A percentile compares a stretch with the other conserved stretches of the same genome.
Evolutionary conservation across 163 green algal genomes (phyloP).

Genomic region (Trebouxiophyceae sp.): DNA sequence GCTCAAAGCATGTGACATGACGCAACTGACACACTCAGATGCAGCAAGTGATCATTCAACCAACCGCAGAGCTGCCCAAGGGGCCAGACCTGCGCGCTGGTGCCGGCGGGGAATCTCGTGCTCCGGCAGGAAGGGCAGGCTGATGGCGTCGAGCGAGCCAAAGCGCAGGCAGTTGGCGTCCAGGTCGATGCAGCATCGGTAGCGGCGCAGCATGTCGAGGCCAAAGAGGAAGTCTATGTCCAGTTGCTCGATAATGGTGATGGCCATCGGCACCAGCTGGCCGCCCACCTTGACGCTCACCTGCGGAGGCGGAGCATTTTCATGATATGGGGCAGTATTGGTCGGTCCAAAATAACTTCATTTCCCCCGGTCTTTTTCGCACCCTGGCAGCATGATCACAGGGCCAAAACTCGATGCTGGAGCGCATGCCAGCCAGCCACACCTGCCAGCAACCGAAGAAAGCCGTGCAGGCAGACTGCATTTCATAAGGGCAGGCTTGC

Average conservation of each 20-base stretch:
- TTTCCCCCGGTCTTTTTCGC: too few species aligned
- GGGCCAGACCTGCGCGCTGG: background rate
- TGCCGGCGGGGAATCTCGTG: slow-evolving; percentile 26
- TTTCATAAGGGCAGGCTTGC: too few species aligned
- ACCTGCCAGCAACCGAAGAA: too few species aligned
- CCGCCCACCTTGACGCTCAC: slow-evolving; percentile 66
- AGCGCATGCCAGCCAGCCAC: too few species aligned
- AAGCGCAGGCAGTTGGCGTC: slow-evolving; percentile 52
- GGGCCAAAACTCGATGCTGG: too few species aligned
- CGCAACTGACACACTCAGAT: background rate
- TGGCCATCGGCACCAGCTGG: slow-evolving; percentile 65
- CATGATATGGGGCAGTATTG: too few species aligned
- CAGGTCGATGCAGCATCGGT: slow-evolving; percentile 82
- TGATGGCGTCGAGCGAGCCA: slow-evolving; percentile 10
- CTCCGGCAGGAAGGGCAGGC: slow-evolving; percentile 66
- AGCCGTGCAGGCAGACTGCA: too few species aligned
- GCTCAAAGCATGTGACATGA: background rate
- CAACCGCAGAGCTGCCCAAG: background rate
- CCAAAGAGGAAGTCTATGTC: slow-evolving; percentile 95
- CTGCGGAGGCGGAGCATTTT: too few species aligned
- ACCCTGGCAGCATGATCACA: too few species aligned
- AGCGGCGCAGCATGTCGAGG: slow-evolving; percentile 89
- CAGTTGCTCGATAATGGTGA: slow-evolving; percentile 85
- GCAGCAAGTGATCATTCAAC: background rate
- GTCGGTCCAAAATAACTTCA: too few species aligned